Base-by-base conservation (phyloP, 495 filamentous ascomycete species). In the Elasticomyces elasticus region DNA sequence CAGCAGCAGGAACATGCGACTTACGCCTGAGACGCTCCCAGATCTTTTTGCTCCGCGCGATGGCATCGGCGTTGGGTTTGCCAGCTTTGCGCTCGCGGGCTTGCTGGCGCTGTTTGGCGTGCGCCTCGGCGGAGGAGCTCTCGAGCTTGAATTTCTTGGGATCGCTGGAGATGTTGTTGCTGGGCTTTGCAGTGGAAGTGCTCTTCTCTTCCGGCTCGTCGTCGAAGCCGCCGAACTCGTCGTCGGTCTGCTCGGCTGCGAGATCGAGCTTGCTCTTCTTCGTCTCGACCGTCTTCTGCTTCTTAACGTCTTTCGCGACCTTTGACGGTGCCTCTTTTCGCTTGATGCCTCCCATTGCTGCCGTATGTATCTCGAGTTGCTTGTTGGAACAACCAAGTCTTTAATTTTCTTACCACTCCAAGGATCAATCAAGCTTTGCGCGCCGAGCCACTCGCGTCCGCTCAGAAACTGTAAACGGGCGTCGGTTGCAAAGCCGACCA, bases 21-120 rank as follows among this genome's bases (percentile, higher is more conserved):
- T 95, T 95, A 55, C 86, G 79, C 52, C 94, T 83, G 57, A 99
- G 69, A 53, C 83, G 81, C 71, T 99, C 94, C 94, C 94, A 99
- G 31, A 99, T 75, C 72, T 95, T 88, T 74, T 97, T 97, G 3
- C 88, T 86, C 40, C 87, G 81, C n/a, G 80, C 77, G 55, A 99
- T 82, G 51, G 82, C 80, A 62, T 95, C 88, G 56, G 91, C 88
- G 52, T 95, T 81, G 7, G 94, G 94, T 67, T 95, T 96, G 23
- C 84, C 82, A 26, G 85, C 82, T 75, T 91, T 97, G 61, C 94
- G 86, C 65, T 96, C 89, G 64, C 83, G 83, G 35, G 79, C 82
- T 30, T 95, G 76, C 51, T 82, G 85, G 63, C 89, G 95, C 68
- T 99, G 94, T 68, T 95, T 94, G 23, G 80, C 79, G 66, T 97